Percentiles rank a stretch among this genome's conserved stretches.
These are phyloP conservation scores for Circinella umbellata DNA, from an alignment of 371 early-diverging fungal species.

Conservation along the genomic window DNA sequence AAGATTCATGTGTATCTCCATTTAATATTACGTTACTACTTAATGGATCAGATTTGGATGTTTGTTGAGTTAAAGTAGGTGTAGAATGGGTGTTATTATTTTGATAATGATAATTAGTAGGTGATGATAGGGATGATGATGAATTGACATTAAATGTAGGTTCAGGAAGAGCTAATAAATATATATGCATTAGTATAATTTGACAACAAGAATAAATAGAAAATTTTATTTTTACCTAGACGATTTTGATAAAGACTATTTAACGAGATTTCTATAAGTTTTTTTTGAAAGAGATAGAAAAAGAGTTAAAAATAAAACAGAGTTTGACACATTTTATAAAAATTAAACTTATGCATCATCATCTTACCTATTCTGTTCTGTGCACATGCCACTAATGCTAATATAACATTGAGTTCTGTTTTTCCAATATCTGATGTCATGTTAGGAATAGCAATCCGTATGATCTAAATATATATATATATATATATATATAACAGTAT, in stretches of 20 bases:
- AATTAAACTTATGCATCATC: background rate
- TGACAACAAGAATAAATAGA: slow-evolving; percentile 1
- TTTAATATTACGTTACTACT: slow-evolving; percentile 4
- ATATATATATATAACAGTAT: too few species aligned
- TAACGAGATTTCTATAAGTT: slow-evolving; percentile 30
- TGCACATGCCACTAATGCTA: slow-evolving; percentile 75
- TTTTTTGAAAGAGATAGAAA: background rate
- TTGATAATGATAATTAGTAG: too few species aligned
- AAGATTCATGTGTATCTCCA: background rate
- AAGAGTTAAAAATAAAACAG: too few species aligned
- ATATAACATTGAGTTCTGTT: slow-evolving; percentile 73
- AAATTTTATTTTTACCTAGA: slow-evolving; percentile 17
- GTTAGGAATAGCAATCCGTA: slow-evolving; percentile 51
- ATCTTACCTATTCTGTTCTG: slow-evolving; percentile 78
- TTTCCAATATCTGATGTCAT: slow-evolving; percentile 60
- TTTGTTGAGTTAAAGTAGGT: background rate
- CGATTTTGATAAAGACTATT: slow-evolving; percentile 28
- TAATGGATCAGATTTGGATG: slow-evolving; percentile 8
- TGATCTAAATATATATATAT: slow-evolving; percentile 33
- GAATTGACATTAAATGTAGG: background rate
- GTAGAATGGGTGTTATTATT: too few species aligned
- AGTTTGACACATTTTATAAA: too few species aligned
- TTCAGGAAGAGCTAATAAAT: slow-evolving; percentile 13
- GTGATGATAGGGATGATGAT: background rate
- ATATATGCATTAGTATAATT: background rate